Evolutionary conservation across 129 eudicot species (phyloP).

Genomic region (Centaurea solstitialis): DNA sequence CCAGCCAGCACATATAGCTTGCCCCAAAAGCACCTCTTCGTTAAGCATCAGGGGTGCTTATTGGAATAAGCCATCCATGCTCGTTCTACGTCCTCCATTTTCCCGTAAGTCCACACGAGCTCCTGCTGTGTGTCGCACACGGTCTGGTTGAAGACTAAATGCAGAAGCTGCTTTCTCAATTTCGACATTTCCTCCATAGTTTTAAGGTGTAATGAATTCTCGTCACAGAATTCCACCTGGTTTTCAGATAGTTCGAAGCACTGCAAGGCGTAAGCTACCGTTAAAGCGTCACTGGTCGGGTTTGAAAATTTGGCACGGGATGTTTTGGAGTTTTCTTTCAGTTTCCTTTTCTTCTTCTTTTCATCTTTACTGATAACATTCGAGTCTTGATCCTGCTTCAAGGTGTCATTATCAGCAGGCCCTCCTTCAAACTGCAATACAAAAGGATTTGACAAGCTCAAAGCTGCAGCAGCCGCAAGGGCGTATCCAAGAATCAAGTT

Average conservation of each 20-base stretch:
- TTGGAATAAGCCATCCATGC: slow-evolving; percentile 62
- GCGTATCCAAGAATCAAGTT: slow-evolving; percentile 75
- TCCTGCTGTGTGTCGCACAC: slow-evolving; percentile 36
- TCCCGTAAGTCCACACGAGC: slow-evolving; percentile 67
- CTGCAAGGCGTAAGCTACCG: slow-evolving; percentile 76
- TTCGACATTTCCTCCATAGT: slow-evolving; percentile 97
- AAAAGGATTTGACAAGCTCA: slow-evolving; percentile 90
- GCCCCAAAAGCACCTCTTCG: slow-evolving; percentile 81
- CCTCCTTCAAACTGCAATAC: slow-evolving; percentile 57
- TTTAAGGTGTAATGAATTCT: slow-evolving; percentile 56
- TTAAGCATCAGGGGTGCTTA: slow-evolving; percentile 49
- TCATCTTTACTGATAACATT: slow-evolving; percentile 36
- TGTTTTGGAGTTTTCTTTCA: slow-evolving; percentile 53
- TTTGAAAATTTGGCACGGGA: slow-evolving; percentile 59
- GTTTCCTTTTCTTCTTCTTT: slow-evolving; percentile 53
- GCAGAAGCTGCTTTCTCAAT: slow-evolving; percentile 83
- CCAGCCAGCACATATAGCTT: slow-evolving; percentile 98
- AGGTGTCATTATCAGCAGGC: slow-evolving; percentile 10
- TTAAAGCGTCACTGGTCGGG: slow-evolving; percentile 83
- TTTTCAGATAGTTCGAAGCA: slow-evolving; percentile 64
- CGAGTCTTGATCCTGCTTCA: slow-evolving; percentile 26
- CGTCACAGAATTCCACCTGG: slow-evolving; percentile 57
- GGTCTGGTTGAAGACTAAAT: slow-evolving; percentile 61
- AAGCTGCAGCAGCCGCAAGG: slow-evolving; percentile 93
- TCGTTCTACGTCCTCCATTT: slow-evolving; percentile 59